Conservation (phyloP, 163 green algal genomes). For the Chloromonas sp. region DNA sequence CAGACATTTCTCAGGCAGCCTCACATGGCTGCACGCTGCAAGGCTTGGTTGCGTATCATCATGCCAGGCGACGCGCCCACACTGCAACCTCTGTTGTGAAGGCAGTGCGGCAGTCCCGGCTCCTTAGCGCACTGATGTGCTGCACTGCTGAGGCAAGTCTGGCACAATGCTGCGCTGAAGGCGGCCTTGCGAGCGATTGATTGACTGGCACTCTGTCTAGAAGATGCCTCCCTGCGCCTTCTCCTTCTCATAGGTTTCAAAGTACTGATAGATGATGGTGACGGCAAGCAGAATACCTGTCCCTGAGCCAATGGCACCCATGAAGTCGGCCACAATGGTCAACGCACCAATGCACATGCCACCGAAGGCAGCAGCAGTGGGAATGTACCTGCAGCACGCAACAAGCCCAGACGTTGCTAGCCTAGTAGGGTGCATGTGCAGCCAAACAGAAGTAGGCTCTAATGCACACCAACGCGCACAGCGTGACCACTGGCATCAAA, state of each 20-base stretch:
- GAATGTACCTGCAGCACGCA: conserved; percentile 87
- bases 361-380: conserved; percentile 95
- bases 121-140: too few relatives aligned
- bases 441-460: neutral
- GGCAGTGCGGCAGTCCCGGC: too few relatives aligned
- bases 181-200: too few relatives aligned
- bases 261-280: conserved; percentile 99
- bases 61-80: too few relatives aligned
- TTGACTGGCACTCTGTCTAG: conserved; percentile 12
- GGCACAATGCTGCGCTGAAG: too few relatives aligned
- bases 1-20: too few relatives aligned
- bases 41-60: too few relatives aligned
- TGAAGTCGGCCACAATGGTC: conserved; percentile 98
- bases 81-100: too few relatives aligned
- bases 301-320: conserved; percentile 93
- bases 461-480: neutral
- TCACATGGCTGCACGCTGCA: too few relatives aligned
- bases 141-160: too few relatives aligned
- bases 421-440: neutral
- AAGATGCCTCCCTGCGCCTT: conserved; percentile 47
- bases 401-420: too few relatives aligned
- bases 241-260: conserved; percentile 67
- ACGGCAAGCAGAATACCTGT: conserved; percentile 98
- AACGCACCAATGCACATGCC: conserved; percentile 99
- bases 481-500: neutral